phyloP scores from a whole-genome alignment of 1,284 basidiomycete species.

The Ceratobasidium sp. region DNA sequence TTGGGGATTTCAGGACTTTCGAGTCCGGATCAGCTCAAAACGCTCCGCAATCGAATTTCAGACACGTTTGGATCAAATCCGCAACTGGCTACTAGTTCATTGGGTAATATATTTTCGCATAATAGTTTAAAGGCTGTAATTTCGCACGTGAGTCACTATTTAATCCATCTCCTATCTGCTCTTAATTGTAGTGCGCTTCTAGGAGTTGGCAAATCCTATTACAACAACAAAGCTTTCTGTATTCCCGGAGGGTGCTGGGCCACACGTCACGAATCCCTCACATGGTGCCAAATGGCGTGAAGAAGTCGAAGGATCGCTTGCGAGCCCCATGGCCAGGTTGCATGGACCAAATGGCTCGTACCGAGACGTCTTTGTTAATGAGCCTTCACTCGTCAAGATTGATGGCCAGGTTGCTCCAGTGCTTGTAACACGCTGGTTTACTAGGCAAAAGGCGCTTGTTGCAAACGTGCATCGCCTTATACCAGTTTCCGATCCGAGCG shows the following conservation, averaged over 20 bases:
- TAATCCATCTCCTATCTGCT: no score
- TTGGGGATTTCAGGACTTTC: background rate
- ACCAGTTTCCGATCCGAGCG: background rate
- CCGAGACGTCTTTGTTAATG: background rate
- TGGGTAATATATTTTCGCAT: background rate
- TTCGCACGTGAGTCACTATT: background rate
- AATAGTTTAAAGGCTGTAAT: background rate
- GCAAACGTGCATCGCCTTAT: background rate
- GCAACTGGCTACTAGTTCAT: background rate
- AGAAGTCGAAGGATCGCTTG: background rate
- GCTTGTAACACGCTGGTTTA: background rate
- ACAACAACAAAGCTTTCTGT: background rate
- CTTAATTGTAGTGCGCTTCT: background rate
- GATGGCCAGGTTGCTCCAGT: background rate
- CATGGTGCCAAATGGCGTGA: background rate
- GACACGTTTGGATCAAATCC: background rate
- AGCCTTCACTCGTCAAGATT: background rate
- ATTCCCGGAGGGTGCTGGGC: background rate
- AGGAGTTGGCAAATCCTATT: background rate
- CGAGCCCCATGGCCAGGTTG: background rate
- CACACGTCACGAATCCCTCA: background rate
- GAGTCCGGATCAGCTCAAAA: background rate
- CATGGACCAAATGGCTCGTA: background rate
- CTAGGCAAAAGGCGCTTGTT: background rate
- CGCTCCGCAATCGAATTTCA: background rate